These are phyloP conservation scores for Xylaria nigripes DNA, from an alignment of 495 filamentous ascomycete genomes.

Conservation along the genomic window DNA sequence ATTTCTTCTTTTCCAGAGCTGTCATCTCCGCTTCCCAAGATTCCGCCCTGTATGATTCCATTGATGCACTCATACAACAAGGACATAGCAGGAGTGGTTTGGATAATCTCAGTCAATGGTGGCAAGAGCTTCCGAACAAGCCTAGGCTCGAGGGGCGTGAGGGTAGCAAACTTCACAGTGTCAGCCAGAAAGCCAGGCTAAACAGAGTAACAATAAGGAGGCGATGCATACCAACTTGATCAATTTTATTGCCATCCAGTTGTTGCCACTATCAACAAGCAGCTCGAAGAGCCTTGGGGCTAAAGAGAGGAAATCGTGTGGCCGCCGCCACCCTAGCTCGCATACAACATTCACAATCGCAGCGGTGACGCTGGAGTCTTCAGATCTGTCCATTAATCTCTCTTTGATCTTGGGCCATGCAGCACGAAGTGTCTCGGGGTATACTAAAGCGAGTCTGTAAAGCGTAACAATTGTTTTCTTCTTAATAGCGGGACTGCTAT, in stretches of 20 bases:
- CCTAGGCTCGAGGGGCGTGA: constrained; percentile 88
- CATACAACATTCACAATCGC: constrained; percentile 95
- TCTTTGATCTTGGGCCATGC: constrained; percentile 98
- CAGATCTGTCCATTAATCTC: constrained; percentile 76
- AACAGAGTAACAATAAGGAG: background rate
- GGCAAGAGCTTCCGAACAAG: constrained; percentile 87
- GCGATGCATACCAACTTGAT: constrained; percentile 73
- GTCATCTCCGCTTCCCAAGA: constrained; percentile 70
- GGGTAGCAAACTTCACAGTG: constrained; percentile 70
- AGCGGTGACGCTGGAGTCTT: constrained; percentile 89
- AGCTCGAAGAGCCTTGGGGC: constrained; percentile 88
- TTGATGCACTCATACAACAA: constrained; percentile 96
- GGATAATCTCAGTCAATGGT: constrained; percentile 87
- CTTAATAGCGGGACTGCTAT: constrained; percentile 71
- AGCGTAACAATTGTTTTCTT: constrained; percentile 95
- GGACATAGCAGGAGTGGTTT: constrained; percentile 92
- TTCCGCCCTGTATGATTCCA: constrained; percentile 93
- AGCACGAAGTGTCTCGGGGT: constrained; percentile 83
- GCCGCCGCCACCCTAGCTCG: constrained; percentile 88
- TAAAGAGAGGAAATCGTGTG: constrained; percentile 85
- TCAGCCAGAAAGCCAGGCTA: constrained; percentile 13
- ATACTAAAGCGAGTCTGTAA: constrained; percentile 85
- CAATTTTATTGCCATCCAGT: constrained; percentile 99
- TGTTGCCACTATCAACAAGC: constrained; percentile 86
- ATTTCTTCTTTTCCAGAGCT: constrained; percentile 80